Percentiles rank a stretch among this genome's conserved stretches.
phyloP scores from a whole-genome alignment of 176 grass and related monocot species.

The Ampelocalamus luodianensis region DNA sequence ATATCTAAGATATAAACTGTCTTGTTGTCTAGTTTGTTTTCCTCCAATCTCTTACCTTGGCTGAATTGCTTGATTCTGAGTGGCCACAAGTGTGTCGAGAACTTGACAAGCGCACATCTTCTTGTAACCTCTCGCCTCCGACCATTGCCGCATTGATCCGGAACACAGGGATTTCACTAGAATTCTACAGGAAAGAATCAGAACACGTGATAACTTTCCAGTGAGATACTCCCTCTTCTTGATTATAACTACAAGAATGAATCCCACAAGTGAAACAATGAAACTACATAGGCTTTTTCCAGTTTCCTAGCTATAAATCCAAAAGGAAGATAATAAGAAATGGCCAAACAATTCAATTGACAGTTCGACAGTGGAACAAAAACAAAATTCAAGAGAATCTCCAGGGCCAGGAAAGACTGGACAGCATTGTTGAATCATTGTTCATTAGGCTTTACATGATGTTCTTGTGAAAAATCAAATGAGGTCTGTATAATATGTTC shows the following conservation, averaged over 20 bases:
- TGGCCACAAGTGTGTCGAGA: too few species aligned
- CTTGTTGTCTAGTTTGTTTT: too few species aligned
- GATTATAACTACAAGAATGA: background rate
- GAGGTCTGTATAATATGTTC: background rate
- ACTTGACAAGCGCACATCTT: too few species aligned
- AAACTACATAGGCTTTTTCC: background rate
- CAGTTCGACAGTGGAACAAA: background rate
- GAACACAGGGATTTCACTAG: too few species aligned
- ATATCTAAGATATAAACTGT: too few species aligned
- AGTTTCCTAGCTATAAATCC: background rate
- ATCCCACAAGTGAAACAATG: background rate
- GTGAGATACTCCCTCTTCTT: background rate
- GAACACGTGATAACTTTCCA: background rate
- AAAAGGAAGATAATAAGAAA: background rate
- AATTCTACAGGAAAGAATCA: too few species aligned
- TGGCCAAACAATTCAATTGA: background rate
- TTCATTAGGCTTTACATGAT: conserved; percentile 21
- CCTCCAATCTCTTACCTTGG: too few species aligned
- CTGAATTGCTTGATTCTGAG: too few species aligned
- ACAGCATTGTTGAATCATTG: background rate
- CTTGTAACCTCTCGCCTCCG: too few species aligned
- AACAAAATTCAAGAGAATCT: background rate
- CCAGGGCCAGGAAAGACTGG: background rate
- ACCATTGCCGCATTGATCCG: too few species aligned
- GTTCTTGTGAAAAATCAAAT: background rate